These are phyloP conservation scores for Globisporangium canariense DNA, from an alignment of 352 stramenopile genomes.

Conservation along the genomic window DNA sequence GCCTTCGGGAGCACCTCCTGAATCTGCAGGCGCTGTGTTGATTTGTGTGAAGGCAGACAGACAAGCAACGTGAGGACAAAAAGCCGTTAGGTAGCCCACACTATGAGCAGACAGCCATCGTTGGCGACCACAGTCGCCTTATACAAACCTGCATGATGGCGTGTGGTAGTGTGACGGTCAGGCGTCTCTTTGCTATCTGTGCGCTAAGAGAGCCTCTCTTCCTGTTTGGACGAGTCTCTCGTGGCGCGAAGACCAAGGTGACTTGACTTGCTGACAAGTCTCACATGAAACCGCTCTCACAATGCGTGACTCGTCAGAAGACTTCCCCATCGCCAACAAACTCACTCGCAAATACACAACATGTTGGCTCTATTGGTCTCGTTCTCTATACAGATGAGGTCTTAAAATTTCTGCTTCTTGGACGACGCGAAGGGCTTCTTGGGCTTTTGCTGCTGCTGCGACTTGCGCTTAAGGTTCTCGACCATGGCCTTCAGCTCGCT, in stretches of 20 bases:
- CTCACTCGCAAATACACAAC: background rate
- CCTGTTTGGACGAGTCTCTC: background rate
- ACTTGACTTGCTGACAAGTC: background rate
- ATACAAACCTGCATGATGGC: conserved; percentile 1
- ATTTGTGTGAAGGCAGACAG: background rate
- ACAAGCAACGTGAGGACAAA: background rate
- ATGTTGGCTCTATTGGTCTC: background rate
- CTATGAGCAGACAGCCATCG: background rate
- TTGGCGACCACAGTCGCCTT: background rate
- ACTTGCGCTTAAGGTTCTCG: conserved; percentile 83
- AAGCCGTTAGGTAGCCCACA: background rate
- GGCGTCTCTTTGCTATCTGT: background rate
- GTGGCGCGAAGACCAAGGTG: background rate
- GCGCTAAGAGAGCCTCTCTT: background rate
- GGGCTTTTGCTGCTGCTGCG: conserved; percentile 37
- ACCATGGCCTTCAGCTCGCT: conserved; percentile 65
- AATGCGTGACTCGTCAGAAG: conserved; percentile 5
- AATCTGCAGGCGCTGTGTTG: conserved; percentile 60
- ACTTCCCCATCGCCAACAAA: background rate
- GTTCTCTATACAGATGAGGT: background rate
- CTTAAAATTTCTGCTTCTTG: conserved; percentile 47
- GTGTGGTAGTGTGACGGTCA: background rate
- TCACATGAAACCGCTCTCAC: background rate
- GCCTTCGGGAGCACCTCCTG: conserved; percentile 84
- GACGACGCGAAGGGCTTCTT: conserved; percentile 34